phyloP scores from a whole-genome alignment of 768 basidiomycete genomes.

The Tulasnella sp. region DNA sequence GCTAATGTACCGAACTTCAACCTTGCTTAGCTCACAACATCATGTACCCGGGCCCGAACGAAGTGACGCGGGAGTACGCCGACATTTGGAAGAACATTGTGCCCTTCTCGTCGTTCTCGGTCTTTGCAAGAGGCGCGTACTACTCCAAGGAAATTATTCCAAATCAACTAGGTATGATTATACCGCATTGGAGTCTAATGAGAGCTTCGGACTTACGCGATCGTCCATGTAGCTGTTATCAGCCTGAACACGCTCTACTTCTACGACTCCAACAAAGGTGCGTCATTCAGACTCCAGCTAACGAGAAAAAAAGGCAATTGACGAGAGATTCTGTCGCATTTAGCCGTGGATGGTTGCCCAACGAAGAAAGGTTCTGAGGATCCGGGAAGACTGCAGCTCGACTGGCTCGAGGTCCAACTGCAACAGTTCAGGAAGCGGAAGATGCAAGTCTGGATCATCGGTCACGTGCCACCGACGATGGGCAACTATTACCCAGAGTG shows the following conservation, averaged over 20 bases:
- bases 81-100: constrained; percentile 78
- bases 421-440: constrained; percentile 49
- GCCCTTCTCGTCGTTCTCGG: constrained; percentile 64
- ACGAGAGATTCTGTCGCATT: not conserved
- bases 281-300: constrained; percentile 12
- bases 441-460: constrained; percentile 56
- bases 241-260: constrained; percentile 87
- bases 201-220: not conserved
- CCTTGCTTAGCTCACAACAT: constrained; percentile 12
- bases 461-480: constrained; percentile 77
- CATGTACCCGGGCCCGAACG: constrained; percentile 14
- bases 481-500: constrained; percentile 79
- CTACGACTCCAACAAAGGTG: constrained; percentile 81
- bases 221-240: constrained; percentile 44
- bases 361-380: constrained; percentile 32
- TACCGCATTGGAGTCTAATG: not conserved
- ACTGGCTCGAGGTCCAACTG: constrained; percentile 85
- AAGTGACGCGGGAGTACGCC: constrained; percentile 17
- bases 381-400: constrained; percentile 79
- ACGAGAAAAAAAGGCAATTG: not conserved
- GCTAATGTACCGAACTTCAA: not conserved
- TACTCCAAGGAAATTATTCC: constrained; percentile 72
- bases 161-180: constrained; percentile 31
- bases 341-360: constrained; percentile 66
- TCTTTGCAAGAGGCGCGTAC: constrained; percentile 83